These are phyloP conservation scores for Thalassiosira profunda DNA, from an alignment of 108 stramenopile genomes.

Conservation along the genomic window DNA sequence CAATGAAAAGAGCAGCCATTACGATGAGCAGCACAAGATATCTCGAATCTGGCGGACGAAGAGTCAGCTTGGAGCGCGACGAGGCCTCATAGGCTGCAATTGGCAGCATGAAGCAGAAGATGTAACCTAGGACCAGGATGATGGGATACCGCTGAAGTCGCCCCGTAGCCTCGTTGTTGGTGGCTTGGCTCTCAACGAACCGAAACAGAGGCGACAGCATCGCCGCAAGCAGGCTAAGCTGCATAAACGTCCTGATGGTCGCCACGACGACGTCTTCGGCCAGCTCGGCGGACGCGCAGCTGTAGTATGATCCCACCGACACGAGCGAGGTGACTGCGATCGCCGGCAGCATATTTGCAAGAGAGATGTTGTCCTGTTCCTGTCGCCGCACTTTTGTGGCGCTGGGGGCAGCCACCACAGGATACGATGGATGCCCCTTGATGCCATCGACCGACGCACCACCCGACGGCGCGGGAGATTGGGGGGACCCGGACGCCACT, in stretches of 20 bases:
- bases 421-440: too few species aligned
- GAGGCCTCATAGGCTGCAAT: conserved; percentile 39
- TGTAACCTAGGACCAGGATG: conserved; percentile 17
- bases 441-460: too few species aligned
- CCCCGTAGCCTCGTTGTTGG: background rate
- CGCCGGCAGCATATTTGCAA: conserved; percentile 2
- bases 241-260: conserved; percentile 28
- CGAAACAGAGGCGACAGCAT: conserved; percentile 36
- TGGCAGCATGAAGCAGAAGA: conserved; percentile 40
- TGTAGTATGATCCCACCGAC: conserved; percentile 10
- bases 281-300: conserved; percentile 19
- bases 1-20: conserved; percentile 17
- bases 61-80: conserved; percentile 27
- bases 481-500: too few species aligned
- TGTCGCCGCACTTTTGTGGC: too few species aligned
- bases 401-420: too few species aligned
- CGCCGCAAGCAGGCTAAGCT: conserved; percentile 27
- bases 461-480: too few species aligned
- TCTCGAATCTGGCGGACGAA: background rate
- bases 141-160: background rate
- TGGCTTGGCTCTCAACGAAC: conserved; percentile 16
- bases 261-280: conserved; percentile 22
- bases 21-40: conserved; percentile 16
- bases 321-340: background rate
- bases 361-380: conserved; percentile 9